Percentiles rank a stretch among this genome's conserved stretches.
phyloP scores from a whole-genome alignment of 2,329 filamentous ascomycete species.

The Pseudofabraea citricarpa region DNA sequence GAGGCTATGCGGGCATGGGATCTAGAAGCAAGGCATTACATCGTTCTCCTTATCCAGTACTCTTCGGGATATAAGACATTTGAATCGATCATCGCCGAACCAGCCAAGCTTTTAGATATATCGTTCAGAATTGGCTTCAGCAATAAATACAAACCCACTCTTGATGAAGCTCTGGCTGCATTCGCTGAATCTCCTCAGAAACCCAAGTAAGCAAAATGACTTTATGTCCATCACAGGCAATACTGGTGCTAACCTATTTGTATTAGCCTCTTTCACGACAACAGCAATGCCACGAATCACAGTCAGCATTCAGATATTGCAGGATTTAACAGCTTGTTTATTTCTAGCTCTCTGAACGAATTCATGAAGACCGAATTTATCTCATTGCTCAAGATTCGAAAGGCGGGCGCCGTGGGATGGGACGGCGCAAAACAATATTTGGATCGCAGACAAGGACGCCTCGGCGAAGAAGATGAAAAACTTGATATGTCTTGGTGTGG shows the following conservation, averaged over 20 bases:
- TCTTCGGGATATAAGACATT: conserved; percentile 55
- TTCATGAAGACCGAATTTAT: conserved; percentile 64
- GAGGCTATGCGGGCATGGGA: conserved; percentile 77
- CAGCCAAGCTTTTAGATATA: conserved; percentile 34
- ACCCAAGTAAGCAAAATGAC: too few relatives aligned
- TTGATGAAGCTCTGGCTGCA: conserved; percentile 31
- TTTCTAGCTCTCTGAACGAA: conserved; percentile 66
- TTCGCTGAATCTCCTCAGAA: conserved; percentile 24
- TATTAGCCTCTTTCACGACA: too few relatives aligned
- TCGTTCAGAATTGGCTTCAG: conserved; percentile 67
- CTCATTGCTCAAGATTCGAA: conserved; percentile 55
- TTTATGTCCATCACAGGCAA: too few relatives aligned
- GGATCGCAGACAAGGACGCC: conserved; percentile 20
- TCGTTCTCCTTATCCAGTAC: conserved; percentile 69
- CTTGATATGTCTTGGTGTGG: conserved; percentile 10
- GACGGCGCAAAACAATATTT: conserved; percentile 48
- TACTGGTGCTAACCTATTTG: too few relatives aligned
- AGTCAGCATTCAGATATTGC: too few relatives aligned
- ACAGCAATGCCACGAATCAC: too few relatives aligned
- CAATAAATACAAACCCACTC: conserved; percentile 65
- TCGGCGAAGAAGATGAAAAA: conserved; percentile 11
- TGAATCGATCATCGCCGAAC: conserved; percentile 43
- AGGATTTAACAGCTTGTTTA: conserved; percentile 55
- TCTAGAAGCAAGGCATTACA: conserved; percentile 59
- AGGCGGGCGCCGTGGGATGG: conserved; percentile 54